Evolutionary conservation across 805 yeast genomes (phyloP).

Genomic region (Teunomyces pallodes): DNA sequence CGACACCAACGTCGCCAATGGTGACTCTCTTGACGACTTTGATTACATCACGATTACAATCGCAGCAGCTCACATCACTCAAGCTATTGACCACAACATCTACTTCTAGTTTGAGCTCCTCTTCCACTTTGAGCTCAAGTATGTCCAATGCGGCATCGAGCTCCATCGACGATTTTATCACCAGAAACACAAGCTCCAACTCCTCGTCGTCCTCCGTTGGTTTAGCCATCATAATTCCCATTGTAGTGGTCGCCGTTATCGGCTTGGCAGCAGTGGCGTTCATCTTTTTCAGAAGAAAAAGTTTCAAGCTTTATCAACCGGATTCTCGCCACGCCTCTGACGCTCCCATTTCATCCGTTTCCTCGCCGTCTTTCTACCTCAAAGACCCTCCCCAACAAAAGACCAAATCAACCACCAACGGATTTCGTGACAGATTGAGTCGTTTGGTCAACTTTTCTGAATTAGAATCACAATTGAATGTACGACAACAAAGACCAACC

Average conservation of each 20-base stretch:
- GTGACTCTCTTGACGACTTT: background rate
- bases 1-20: background rate
- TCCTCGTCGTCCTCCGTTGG: slow-evolving; percentile 13
- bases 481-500: background rate
- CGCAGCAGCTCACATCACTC: background rate
- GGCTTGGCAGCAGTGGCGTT: slow-evolving; percentile 3
- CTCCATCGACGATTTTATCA: background rate
- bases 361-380: background rate
- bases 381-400: slow-evolving; percentile 6
- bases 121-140: background rate
- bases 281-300: slow-evolving; percentile 9
- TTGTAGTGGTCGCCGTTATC: slow-evolving; percentile 14
- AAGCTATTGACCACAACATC: background rate
- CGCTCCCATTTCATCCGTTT: background rate
- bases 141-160: background rate
- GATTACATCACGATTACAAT: background rate
- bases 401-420: slow-evolving; percentile 12
- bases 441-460: slow-evolving; percentile 21
- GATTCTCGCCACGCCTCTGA: background rate
- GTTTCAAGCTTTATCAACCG: background rate
- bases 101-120: background rate
- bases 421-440: slow-evolving; percentile 21
- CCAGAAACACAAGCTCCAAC: background rate
- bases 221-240: slow-evolving; percentile 24
- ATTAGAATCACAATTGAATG: slow-evolving; percentile 1